Percentiles rank a stretch among this genome's conserved stretches.
These are phyloP conservation scores for Primulina tabacum DNA, from an alignment of 257 asterid species.

Conservation along the genomic window DNA sequence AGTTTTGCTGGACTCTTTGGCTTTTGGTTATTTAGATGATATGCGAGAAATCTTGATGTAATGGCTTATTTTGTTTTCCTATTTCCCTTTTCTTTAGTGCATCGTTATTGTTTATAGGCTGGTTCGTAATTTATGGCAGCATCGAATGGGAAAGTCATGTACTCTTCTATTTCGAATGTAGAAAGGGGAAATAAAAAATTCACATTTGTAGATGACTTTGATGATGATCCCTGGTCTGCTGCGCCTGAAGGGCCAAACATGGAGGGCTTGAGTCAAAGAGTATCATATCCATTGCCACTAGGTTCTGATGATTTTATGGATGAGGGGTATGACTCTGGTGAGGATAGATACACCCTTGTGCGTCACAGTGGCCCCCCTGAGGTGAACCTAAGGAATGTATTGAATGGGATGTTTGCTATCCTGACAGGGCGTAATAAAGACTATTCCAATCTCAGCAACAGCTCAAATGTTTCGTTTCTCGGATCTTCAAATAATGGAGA, in stretches of 20 bases:
- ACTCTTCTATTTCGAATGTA: background rate
- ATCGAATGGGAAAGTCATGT: background rate
- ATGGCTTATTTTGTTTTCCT: background rate
- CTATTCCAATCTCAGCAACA: conserved; percentile 23
- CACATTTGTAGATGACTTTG: background rate
- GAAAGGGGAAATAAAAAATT: background rate
- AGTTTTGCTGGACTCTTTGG: background rate
- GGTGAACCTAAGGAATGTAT: background rate
- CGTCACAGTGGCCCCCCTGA: background rate
- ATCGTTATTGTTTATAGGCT: too few species aligned
- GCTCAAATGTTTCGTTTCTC: conserved; percentile 77
- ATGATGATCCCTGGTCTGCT: background rate
- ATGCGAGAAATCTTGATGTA: background rate
- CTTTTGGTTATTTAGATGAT: background rate
- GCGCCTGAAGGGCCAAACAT: background rate
- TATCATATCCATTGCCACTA: background rate
- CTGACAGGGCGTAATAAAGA: background rate
- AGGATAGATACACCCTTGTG: background rate
- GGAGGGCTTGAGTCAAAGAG: background rate
- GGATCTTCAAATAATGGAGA: conserved; percentile 87
- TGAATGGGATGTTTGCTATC: background rate
- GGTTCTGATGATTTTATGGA: background rate
- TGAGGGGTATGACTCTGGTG: background rate
- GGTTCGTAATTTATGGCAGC: background rate
- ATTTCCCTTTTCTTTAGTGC: background rate